Evolutionary conservation across 140 eudicot species (phyloP).

Genomic region (Ambrosia hybrid): DNA sequence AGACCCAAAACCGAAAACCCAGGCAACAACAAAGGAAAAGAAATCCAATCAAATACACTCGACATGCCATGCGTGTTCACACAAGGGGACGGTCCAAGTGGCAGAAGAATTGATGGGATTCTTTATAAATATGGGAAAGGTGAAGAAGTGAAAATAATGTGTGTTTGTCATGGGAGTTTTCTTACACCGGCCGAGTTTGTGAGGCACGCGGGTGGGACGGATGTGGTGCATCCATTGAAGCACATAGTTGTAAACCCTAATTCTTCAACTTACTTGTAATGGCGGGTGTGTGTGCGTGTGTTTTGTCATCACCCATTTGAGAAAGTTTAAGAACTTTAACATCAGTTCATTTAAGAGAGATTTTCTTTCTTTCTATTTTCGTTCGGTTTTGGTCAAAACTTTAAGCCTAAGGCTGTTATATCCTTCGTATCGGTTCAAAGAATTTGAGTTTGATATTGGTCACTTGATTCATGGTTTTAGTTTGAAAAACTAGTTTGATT

Average conservation of each 20-base stretch:
- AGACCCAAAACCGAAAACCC: conserved; percentile 37
- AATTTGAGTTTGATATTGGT: neutral
- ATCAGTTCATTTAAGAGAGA: conserved; percentile 25
- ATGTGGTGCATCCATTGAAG: conserved; percentile 68
- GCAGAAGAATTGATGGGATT: conserved; percentile 81
- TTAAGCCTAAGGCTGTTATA: neutral
- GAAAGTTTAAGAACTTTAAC: conserved; percentile 7
- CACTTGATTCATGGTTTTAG: neutral
- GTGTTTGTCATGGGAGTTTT: conserved; percentile 85
- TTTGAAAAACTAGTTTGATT: neutral
- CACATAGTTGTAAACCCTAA: conserved; percentile 82
- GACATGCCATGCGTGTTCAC: conserved; percentile 94
- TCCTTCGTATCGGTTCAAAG: neutral
- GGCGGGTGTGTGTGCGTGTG: conserved; percentile 9
- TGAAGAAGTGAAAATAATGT: conserved; percentile 87
- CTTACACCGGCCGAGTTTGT: conserved; percentile 82
- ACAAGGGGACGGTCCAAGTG: conserved; percentile 79
- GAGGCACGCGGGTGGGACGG: conserved; percentile 79
- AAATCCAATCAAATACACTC: conserved; percentile 38
- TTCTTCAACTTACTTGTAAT: conserved; percentile 49
- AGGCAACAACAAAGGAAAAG: conserved; percentile 37
- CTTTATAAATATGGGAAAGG: conserved; percentile 85
- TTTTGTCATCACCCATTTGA: conserved; percentile 18
- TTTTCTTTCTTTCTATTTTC: too few relatives aligned
- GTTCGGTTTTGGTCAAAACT: neutral